phyloP scores from a whole-genome alignment of 2,329 filamentous ascomycete genomes.

The Emergomyces orientalis region DNA sequence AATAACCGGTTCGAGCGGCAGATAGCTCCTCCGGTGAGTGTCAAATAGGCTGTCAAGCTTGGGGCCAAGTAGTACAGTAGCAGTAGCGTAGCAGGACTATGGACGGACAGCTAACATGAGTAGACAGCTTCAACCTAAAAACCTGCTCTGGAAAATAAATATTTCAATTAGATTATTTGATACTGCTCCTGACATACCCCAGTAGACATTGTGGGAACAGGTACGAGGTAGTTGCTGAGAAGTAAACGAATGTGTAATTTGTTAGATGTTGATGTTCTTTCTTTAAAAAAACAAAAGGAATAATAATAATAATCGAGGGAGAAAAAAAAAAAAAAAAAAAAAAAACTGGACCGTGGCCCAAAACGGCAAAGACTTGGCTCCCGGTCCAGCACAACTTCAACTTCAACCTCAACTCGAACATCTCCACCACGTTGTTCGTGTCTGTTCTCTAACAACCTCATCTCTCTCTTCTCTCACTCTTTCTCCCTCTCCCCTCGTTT shows the following conservation, averaged over 20 bases:
- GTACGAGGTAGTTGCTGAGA: no score
- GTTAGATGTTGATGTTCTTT: no score
- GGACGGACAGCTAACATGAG: neutral
- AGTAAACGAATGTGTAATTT: no score
- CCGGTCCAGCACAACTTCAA: neutral
- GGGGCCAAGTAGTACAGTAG: neutral
- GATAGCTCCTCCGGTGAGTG: neutral
- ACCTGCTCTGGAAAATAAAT: neutral
- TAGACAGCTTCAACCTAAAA: neutral
- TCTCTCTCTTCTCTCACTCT: conserved; percentile 12
- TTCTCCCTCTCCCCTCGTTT: conserved; percentile 4
- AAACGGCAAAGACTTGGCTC: conserved; percentile 3
- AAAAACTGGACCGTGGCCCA: neutral
- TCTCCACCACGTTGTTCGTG: neutral
- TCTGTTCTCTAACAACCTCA: neutral
- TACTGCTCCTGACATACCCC: neutral
- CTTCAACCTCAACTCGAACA: neutral
- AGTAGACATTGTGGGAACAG: no score
- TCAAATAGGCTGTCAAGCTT: neutral
- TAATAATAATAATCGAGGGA: no score
- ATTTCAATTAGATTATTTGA: neutral
- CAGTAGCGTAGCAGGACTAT: no score
- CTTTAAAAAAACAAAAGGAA: neutral
- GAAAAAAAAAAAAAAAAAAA: neutral
- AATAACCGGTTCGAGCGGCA: neutral